phyloP scores from a whole-genome alignment of 441 rosid species.

The Lepidium campestre region DNA sequence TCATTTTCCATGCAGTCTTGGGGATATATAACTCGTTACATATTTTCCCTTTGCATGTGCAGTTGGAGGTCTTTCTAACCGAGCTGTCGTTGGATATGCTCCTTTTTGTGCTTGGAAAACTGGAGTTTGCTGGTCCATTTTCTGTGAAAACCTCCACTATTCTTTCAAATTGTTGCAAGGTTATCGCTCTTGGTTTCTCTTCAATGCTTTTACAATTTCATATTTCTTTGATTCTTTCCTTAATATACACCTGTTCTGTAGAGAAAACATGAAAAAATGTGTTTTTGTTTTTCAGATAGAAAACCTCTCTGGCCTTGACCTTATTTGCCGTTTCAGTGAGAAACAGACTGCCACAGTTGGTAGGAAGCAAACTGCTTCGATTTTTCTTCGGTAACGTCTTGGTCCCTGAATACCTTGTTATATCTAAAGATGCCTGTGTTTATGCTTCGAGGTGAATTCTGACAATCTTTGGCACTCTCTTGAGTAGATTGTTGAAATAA shows the following conservation, averaged over 20 bases:
- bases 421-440: constrained; percentile 8
- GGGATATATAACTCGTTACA: constrained; percentile 4
- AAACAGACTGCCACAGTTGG: constrained; percentile 57
- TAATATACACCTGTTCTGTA: not conserved
- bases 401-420: constrained; percentile 2
- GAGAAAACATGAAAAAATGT: constrained; percentile 6
- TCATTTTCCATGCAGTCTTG: constrained; percentile 15
- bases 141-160: constrained; percentile 58
- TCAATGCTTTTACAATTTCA: constrained; percentile 5
- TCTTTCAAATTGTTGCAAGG: constrained; percentile 84
- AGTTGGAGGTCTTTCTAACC: constrained; percentile 69
- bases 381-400: constrained; percentile 58
- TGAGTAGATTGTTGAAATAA: not conserved
- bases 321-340: constrained; percentile 54
- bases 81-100: constrained; percentile 87
- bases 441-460: not conserved
- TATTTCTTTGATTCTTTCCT: not conserved
- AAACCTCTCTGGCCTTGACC: constrained; percentile 70
- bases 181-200: constrained; percentile 13
- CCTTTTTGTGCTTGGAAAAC: constrained; percentile 68
- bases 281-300: constrained; percentile 55
- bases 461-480: constrained; percentile 3
- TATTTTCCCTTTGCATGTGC: constrained; percentile 32
- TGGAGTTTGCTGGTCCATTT: constrained; percentile 91
- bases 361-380: constrained; percentile 62